Evolutionary conservation across 2,329 filamentous ascomycete species (phyloP).

Genomic region (Dothistroma septosporum): DNA sequence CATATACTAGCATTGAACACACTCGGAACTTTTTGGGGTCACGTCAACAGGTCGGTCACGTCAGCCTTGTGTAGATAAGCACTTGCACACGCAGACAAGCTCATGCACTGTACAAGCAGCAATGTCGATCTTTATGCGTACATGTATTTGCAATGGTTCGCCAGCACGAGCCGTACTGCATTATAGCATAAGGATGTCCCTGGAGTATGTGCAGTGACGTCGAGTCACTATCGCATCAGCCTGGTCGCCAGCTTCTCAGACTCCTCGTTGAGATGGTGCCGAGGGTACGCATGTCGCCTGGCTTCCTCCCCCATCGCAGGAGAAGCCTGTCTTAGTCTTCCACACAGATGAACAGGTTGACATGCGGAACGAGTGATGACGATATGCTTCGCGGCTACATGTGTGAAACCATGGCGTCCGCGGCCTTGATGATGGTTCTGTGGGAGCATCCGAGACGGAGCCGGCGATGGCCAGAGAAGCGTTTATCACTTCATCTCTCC

Average conservation of each 20-base stretch:
- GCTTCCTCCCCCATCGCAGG: neutral
- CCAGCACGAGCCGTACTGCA: neutral
- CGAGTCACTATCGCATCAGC: neutral
- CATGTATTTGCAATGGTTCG: neutral
- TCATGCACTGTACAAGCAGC: neutral
- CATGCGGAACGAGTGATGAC: neutral
- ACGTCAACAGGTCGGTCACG: neutral
- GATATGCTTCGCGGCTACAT: neutral
- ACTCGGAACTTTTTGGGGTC: neutral
- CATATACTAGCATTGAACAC: neutral
- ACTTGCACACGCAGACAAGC: neutral
- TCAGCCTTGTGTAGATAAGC: too few species aligned
- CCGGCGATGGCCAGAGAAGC: neutral
- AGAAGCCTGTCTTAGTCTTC: neutral
- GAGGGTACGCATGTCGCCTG: neutral
- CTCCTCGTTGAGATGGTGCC: too few species aligned
- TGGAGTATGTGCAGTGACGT: neutral
- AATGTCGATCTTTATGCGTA: neutral
- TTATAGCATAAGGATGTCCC: neutral
- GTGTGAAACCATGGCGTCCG: neutral
- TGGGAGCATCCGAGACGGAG: neutral
- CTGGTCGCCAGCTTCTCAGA: neutral
- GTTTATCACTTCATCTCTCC: neutral
- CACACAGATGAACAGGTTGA: neutral
- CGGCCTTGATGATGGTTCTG: neutral